A percentile compares a stretch with the other conserved stretches of the same genome.
Evolutionary conservation across 2,329 filamentous ascomycete species (phyloP).

Genomic region (Lecanicillium sp.): DNA sequence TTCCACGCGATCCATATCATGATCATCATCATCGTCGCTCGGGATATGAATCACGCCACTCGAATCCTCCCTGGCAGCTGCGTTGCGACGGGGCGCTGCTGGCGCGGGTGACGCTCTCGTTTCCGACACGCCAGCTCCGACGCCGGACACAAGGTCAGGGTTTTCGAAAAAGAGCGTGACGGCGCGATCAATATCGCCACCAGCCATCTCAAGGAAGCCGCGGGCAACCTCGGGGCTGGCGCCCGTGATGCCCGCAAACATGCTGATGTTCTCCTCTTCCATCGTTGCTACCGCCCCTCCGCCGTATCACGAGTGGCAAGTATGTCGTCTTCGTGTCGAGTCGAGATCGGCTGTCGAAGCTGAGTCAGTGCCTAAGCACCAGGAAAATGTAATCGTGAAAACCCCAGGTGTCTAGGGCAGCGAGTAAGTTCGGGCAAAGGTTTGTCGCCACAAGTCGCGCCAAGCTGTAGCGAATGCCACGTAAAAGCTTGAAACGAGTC

Average conservation of each 20-base stretch:
- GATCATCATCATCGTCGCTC: slow-evolving; percentile 61
- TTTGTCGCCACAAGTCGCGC: too few species aligned
- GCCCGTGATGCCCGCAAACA: slow-evolving; percentile 77
- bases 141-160: slow-evolving; percentile 53
- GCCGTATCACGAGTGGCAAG: background rate
- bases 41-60: slow-evolving; percentile 60
- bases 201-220: slow-evolving; percentile 79
- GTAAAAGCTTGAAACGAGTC: too few species aligned
- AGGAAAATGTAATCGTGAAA: too few species aligned
- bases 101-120: slow-evolving; percentile 16
- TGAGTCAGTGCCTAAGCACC: too few species aligned
- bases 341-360: too few species aligned
- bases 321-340: too few species aligned
- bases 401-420: too few species aligned
- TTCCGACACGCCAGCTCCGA: slow-evolving; percentile 23
- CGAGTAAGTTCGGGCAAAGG: too few species aligned
- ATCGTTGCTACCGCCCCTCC: background rate
- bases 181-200: slow-evolving; percentile 75
- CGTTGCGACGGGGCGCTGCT: slow-evolving; percentile 14
- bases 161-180: slow-evolving; percentile 88
- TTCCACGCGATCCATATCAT: slow-evolving; percentile 20
- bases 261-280: slow-evolving; percentile 59
- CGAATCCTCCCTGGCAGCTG: slow-evolving; percentile 25
- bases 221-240: slow-evolving; percentile 65
- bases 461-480: too few species aligned